Percentiles rank a stretch among this genome's conserved stretches.
phyloP scores from a whole-genome alignment of 176 grass and related monocot genomes.

The Pontederia crassipes region DNA sequence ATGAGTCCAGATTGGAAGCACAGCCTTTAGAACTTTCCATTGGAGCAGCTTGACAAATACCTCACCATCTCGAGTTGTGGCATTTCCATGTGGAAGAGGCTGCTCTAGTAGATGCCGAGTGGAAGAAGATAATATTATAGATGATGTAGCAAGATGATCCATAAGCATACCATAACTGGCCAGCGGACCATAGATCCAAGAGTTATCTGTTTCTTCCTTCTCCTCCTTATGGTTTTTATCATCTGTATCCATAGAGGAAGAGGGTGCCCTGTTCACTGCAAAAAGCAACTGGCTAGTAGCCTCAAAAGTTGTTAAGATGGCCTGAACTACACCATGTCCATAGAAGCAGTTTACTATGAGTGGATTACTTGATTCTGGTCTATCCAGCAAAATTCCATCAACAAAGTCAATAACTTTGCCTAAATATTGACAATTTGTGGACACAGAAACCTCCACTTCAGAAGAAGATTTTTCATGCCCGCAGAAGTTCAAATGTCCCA shows the following conservation, averaged over 20 bases:
- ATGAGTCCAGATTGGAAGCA: slow-evolving; percentile 89
- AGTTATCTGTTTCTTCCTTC: slow-evolving; percentile 56
- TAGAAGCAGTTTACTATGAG: slow-evolving; percentile 89
- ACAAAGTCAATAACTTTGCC: slow-evolving; percentile 84
- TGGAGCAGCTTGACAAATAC: slow-evolving; percentile 84
- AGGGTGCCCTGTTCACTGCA: slow-evolving; percentile 41
- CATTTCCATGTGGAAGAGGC: slow-evolving; percentile 56
- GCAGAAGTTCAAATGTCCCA: slow-evolving; percentile 88
- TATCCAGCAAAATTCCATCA: slow-evolving; percentile 81
- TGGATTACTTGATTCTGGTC: slow-evolving; percentile 89
- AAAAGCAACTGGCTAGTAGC: slow-evolving; percentile 98
- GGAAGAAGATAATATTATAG: slow-evolving; percentile 84
- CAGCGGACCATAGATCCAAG: slow-evolving; percentile 90
- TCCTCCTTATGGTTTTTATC: slow-evolving; percentile 47
- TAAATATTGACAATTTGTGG: slow-evolving; percentile 74
- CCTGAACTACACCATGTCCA: slow-evolving; percentile 72
- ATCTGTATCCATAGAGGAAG: slow-evolving; percentile 78
- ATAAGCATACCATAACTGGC: slow-evolving; percentile 66
- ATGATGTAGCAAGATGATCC: slow-evolving; percentile 81
- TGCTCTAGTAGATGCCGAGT: slow-evolving; percentile 90
- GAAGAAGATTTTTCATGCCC: slow-evolving; percentile 41
- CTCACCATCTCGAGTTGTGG: slow-evolving; percentile 71
- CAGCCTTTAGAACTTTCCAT: slow-evolving; percentile 76
- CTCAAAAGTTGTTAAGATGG: slow-evolving; percentile 86
- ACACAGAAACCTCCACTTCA: slow-evolving; percentile 55